A percentile compares a stretch with the other conserved stretches of the same genome.
These are phyloP conservation scores for Candida mesenterica DNA, from an alignment of 1,139 yeast genomes.

Conservation along the genomic window DNA sequence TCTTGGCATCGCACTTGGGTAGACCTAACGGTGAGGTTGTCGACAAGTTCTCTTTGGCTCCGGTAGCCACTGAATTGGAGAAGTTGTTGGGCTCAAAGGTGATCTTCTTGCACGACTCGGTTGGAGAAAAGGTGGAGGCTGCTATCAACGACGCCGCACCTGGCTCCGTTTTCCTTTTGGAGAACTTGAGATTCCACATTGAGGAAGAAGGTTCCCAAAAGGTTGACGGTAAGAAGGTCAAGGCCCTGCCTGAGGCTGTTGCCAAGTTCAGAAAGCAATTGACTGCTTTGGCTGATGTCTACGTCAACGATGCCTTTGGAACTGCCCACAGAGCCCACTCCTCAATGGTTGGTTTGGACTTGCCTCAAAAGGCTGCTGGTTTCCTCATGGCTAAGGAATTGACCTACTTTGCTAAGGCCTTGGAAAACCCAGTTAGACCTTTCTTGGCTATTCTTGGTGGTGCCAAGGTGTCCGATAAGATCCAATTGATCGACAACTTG, in stretches of 20 bases:
- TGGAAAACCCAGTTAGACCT: conserved; percentile 95
- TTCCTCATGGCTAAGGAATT: conserved; percentile 96
- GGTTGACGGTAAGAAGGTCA: conserved; percentile 83
- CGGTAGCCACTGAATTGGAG: conserved; percentile 84
- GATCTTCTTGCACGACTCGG: conserved; percentile 80
- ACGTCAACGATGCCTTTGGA: conserved; percentile 96
- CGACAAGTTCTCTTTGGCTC: conserved; percentile 84
- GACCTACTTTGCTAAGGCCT: conserved; percentile 93
- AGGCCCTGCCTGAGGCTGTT: conserved; percentile 83
- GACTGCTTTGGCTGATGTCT: conserved; percentile 89
- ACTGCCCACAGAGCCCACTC: conserved; percentile 99
- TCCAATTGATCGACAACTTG: conserved; percentile 94
- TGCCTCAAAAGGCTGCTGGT: conserved; percentile 94
- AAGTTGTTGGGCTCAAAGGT: conserved; percentile 68
- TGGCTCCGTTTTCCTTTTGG: conserved; percentile 80
- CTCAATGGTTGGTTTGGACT: conserved; percentile 93
- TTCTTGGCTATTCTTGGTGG: conserved; percentile 98
- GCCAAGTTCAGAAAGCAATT: conserved; percentile 81
- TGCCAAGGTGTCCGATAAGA: conserved; percentile 97
- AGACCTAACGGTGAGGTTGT: conserved; percentile 92
- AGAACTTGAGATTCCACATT: conserved; percentile 95
- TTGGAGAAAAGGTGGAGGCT: conserved; percentile 80
- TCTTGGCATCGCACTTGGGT: conserved; percentile 94
- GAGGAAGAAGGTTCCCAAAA: conserved; percentile 91
- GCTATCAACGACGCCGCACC: conserved; percentile 66